phyloP scores from a whole-genome alignment of 2,329 filamentous ascomycete genomes.

The Penicillium sclerotiorum region DNA sequence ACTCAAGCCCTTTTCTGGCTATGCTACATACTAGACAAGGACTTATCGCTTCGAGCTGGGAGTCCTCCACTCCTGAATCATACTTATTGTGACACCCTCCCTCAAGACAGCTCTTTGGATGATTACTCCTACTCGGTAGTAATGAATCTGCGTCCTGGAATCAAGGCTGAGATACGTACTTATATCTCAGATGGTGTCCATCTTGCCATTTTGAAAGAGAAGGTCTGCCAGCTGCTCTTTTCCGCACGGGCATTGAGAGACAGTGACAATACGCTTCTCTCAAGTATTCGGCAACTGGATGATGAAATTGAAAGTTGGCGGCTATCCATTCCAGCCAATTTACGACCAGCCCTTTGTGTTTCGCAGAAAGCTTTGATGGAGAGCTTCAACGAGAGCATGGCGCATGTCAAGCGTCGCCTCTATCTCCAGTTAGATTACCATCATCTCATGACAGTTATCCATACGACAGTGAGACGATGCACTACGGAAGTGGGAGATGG shows the following conservation, averaged over 20 bases:
- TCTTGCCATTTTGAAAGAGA: slow-evolving; percentile 16
- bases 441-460: slow-evolving; percentile 17
- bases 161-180: not conserved
- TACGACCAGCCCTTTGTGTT: slow-evolving; percentile 18
- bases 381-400: not conserved
- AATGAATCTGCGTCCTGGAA: not conserved
- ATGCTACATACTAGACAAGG: slow-evolving; percentile 59
- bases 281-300: slow-evolving; percentile 19
- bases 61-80: slow-evolving; percentile 18
- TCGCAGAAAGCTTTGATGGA: slow-evolving; percentile 7
- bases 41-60: slow-evolving; percentile 42
- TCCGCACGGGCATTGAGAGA: slow-evolving; percentile 15
- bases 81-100: slow-evolving; percentile 13
- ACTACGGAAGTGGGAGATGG: slow-evolving; percentile 5
- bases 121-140: slow-evolving; percentile 4
- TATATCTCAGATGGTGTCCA: slow-evolving; percentile 10
- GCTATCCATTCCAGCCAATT: slow-evolving; percentile 11
- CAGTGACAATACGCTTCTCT: slow-evolving; percentile 17
- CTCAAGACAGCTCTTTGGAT: slow-evolving; percentile 1
- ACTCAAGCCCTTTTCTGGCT: slow-evolving; percentile 31
- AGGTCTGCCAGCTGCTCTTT: slow-evolving; percentile 15
- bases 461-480: slow-evolving; percentile 23
- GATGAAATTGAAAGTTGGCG: slow-evolving; percentile 22
- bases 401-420: slow-evolving; percentile 8
- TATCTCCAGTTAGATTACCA: slow-evolving; percentile 21